Evolutionary conservation across 2,329 filamentous ascomycete species (phyloP), one percentile per base, ranked within the genome.

Genomic region (Fonsecaea monophora): DNA sequence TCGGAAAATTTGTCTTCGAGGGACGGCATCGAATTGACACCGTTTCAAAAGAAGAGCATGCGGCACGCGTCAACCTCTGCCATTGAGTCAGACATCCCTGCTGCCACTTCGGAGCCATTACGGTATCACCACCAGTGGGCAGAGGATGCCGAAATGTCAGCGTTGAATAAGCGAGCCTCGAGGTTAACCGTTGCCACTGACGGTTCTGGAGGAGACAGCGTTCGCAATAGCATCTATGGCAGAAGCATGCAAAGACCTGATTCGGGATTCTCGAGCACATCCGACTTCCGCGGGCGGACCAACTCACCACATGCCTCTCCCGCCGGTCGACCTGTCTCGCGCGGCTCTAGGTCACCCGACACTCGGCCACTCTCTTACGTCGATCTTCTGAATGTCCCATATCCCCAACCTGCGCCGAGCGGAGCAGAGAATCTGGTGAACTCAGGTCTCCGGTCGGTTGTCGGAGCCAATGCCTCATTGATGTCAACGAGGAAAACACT

Each of bases 401-500:
- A 96, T 76, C 91, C 91, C 30, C 93, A 96, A 77, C 92, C 92
- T 65, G 87, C 80, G 78, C 92, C 80, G 74, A 92, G 81, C 75
- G 81, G 82, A 6, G 79, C 83, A 7, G 73, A 75, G 42, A 82
- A 86, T 34, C 84, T 96, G 67, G 92, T 96, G 78, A 97, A 98
- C 76, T 88, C 90, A 10, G 86, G 90, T 69, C 82, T 99, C 57
- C 90, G 92, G 67, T 88, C 85, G 64, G 89, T 87, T 15, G 89
- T 99, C 30, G 95, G 95, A 53, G 90, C 88, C 75, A 96, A 96
- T 81, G 94, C 94, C 3, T 97, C 94, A 21, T 84, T 99, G 12
- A 86, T 99, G 35, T 94, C 92, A 75, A 90, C 92, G 38, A 92
- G 94, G 76, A 94, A 98, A 80, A 99, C 95, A 1, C 86, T 99